Conservation (phyloP, 2,329 filamentous ascomycete species). For the Microsporum audouinii region DNA sequence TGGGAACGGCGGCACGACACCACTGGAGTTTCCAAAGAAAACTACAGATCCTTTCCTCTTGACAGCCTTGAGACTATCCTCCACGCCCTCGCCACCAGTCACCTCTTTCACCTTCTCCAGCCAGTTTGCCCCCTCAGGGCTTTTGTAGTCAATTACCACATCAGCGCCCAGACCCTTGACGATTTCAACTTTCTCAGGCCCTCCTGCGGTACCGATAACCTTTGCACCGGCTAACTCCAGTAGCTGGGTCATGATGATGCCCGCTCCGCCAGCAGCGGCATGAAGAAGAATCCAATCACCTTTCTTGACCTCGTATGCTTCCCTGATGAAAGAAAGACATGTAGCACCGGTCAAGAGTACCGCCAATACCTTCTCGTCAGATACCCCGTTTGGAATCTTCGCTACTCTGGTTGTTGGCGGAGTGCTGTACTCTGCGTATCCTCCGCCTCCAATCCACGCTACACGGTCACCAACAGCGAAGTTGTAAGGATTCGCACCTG, state of each 20-base stretch:
- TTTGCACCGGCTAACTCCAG: constrained; percentile 60
- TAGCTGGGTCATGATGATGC: constrained; percentile 63
- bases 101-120: constrained; percentile 77
- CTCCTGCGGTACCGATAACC: constrained; percentile 69
- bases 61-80: constrained; percentile 60
- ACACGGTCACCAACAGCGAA: constrained; percentile 59
- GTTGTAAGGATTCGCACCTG: constrained; percentile 39
- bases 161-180: constrained; percentile 58
- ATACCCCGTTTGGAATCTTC: constrained; percentile 52
- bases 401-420: constrained; percentile 42
- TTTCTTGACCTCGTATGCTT: constrained; percentile 57
- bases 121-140: constrained; percentile 69
- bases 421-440: constrained; percentile 51
- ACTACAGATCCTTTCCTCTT: constrained; percentile 67
- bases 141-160: constrained; percentile 64
- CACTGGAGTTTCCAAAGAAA: constrained; percentile 72
- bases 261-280: constrained; percentile 74
- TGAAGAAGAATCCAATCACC: constrained; percentile 72
- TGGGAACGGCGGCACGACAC: constrained; percentile 59
- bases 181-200: constrained; percentile 57
- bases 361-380: constrained; percentile 54
- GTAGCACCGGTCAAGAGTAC: constrained; percentile 72
- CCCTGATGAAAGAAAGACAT: constrained; percentile 64
- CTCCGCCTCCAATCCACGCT: constrained; percentile 49
- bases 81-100: constrained; percentile 61